phyloP scores from a whole-genome alignment of 352 stramenopile species.

The Phytophthora vignae region DNA sequence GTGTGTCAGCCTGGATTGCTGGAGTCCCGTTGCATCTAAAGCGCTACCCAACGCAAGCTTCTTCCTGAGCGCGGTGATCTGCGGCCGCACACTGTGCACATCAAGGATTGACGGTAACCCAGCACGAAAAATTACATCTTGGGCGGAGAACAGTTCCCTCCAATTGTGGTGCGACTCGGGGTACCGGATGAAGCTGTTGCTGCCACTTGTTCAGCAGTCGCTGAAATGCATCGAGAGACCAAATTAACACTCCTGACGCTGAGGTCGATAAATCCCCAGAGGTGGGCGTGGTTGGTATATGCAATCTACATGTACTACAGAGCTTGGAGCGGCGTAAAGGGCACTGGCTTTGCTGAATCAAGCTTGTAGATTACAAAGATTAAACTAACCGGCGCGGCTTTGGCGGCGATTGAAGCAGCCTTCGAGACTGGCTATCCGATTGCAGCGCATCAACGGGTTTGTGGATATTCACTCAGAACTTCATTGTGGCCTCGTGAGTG shows the following conservation, averaged over 20 bases:
- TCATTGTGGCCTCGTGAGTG: not conserved
- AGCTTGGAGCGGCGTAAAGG: no score
- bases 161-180: not conserved
- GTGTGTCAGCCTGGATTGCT: no score
- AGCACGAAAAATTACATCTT: not conserved
- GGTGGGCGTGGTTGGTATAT: not conserved
- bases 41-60: not conserved
- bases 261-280: not conserved
- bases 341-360: no score
- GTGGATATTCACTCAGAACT: not conserved
- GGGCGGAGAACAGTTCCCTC: not conserved
- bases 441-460: not conserved
- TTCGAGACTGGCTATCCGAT: not conserved
- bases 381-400: no score
- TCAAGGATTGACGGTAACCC: no score
- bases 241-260: not conserved
- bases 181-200: not conserved
- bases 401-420: no score
- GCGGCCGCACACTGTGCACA: not conserved
- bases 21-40: no score
- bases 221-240: not conserved
- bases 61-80: not conserved
- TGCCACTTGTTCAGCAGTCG: not conserved
- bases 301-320: no score
- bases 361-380: not conserved